These are phyloP conservation scores for Floccularia luteovirens DNA, from an alignment of 768 basidiomycete species.

Conservation along the genomic window DNA sequence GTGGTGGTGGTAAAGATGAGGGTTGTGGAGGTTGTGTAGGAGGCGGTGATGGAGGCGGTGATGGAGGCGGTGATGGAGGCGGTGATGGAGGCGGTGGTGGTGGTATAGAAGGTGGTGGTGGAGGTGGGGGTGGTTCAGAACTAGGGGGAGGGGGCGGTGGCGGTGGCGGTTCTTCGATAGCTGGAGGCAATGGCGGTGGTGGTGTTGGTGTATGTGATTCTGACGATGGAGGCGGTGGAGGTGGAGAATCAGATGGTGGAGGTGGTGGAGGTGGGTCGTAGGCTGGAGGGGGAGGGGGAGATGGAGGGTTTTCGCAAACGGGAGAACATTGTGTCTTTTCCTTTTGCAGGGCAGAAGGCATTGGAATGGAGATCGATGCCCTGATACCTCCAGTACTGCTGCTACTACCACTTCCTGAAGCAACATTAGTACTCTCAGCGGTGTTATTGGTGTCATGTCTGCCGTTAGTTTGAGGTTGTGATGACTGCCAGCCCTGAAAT, in stretches of 20 bases:
- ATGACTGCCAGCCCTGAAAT: conserved; percentile 17
- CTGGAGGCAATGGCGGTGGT: conserved; percentile 23
- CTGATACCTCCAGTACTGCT: conserved; percentile 10
- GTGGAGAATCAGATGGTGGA: conserved; percentile 16
- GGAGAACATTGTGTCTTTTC: conserved; percentile 9
- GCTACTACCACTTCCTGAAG: conserved; percentile 11
- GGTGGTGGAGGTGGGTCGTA: conserved; percentile 23
- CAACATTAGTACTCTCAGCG: conserved; percentile 9
- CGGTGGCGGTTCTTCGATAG: conserved; percentile 28
- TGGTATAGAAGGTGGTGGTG: conserved; percentile 13
- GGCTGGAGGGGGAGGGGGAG: conserved; percentile 17
- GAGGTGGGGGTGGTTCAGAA: conserved; percentile 19
- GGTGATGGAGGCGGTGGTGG: conserved; percentile 7
- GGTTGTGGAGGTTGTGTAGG: conserved; percentile 19
- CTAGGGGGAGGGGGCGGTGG: conserved; percentile 21
- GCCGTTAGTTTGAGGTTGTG: conserved; percentile 19
- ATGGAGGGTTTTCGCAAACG: conserved; percentile 16
- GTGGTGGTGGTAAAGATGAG: conserved; percentile 19
- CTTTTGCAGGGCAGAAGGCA: conserved; percentile 7
- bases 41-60: conserved; percentile 14
- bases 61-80: conserved; percentile 7
- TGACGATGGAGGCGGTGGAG: conserved; percentile 16
- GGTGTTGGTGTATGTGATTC: conserved; percentile 21
- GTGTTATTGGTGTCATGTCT: conserved; percentile 14
- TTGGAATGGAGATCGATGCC: conserved; percentile 19